phyloP scores from a whole-genome alignment of 257 asterid species.

The Echites panduratus region DNA sequence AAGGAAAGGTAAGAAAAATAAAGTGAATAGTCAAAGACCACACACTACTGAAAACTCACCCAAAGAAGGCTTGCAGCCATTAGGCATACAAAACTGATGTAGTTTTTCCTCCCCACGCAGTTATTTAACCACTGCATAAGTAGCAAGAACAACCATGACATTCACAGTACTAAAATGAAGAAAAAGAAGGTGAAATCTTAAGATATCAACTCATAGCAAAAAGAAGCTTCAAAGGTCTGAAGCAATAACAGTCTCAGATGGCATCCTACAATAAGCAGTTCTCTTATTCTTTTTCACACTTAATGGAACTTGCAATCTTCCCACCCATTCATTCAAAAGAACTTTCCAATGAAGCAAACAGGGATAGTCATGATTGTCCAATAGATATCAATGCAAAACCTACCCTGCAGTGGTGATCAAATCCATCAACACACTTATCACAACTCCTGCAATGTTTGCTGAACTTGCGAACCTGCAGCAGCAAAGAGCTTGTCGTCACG shows the following conservation, averaged over 20 bases:
- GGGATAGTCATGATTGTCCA: background rate
- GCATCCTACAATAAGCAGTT: background rate
- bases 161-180: slow-evolving; percentile 1
- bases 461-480: slow-evolving; percentile 70
- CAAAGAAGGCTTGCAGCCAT: slow-evolving; percentile 91
- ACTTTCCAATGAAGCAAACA: background rate
- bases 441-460: slow-evolving; percentile 99
- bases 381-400: slow-evolving; percentile 27
- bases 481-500: slow-evolving; percentile 12
- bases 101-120: slow-evolving; percentile 91
- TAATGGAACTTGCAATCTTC: background rate
- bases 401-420: slow-evolving; percentile 99
- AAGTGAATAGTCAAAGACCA: background rate
- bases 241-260: background rate
- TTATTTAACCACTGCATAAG: slow-evolving; percentile 87
- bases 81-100: slow-evolving; percentile 69
- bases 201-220: background rate
- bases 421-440: slow-evolving; percentile 98
- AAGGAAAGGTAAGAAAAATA: too few species aligned
- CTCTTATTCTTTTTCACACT: background rate
- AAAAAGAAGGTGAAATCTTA: background rate
- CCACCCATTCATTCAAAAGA: background rate
- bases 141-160: slow-evolving; percentile 17
- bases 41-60: slow-evolving; percentile 43
- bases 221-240: background rate